A percentile compares a stretch with the other conserved stretches of the same genome.
Conservation (phyloP, 2,329 filamentous ascomycete genomes). For the Fusarium pseudonygamai region DNA sequence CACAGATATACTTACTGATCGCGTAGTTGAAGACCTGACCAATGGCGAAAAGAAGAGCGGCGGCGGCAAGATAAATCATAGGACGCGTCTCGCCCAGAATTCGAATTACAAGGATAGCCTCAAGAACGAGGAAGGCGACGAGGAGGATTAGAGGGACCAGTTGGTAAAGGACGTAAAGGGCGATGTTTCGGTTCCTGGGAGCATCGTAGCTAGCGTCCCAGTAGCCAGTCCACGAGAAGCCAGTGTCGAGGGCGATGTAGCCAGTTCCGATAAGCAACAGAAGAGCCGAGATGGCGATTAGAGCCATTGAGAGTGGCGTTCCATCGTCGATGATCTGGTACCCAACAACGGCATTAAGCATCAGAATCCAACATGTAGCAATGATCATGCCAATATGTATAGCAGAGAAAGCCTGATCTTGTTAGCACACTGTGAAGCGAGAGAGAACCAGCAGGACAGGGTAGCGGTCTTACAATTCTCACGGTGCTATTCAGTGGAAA, state of each 20-base stretch:
- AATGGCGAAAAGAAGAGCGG: conserved; percentile 84
- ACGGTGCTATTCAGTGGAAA: conserved; percentile 79
- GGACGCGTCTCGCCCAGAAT: conserved; percentile 89
- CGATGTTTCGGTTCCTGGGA: conserved; percentile 79
- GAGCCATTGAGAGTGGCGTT: conserved; percentile 81
- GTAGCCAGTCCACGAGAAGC: conserved; percentile 82
- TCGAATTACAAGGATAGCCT: conserved; percentile 82
- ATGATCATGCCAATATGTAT: conserved; percentile 91
- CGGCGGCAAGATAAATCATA: conserved; percentile 85
- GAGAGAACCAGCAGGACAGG: background rate
- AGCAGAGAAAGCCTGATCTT: conserved; percentile 79
- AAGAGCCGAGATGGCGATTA: conserved; percentile 76
- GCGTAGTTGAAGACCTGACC: conserved; percentile 98
- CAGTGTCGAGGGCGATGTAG: conserved; percentile 95
- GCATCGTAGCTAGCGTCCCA: conserved; percentile 74
- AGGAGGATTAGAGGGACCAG: conserved; percentile 88
- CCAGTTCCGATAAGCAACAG: conserved; percentile 88
- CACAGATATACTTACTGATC: conserved; percentile 89
- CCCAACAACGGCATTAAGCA: conserved; percentile 91
- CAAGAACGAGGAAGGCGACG: conserved; percentile 86
- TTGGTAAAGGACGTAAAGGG: conserved; percentile 94
- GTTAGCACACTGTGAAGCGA: conserved; percentile 29
- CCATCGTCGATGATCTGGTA: conserved; percentile 96
- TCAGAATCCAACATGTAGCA: conserved; percentile 87
- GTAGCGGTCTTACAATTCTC: conserved; percentile 71